These are phyloP conservation scores for Tylopilus vinaceipallidus DNA, from an alignment of 768 basidiomycete genomes.

Conservation along the genomic window DNA sequence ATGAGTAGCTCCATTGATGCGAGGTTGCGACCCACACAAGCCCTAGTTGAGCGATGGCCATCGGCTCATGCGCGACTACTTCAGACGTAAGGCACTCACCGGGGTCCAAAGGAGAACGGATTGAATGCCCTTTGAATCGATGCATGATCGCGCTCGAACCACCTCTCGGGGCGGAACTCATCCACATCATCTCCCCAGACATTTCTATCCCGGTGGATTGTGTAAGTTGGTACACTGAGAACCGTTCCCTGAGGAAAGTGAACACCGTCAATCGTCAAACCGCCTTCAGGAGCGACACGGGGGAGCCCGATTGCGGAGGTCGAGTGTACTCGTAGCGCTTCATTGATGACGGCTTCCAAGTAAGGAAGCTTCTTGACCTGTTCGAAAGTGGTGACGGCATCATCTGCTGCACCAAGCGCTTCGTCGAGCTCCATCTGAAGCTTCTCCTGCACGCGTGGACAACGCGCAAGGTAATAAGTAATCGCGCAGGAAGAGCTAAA, in stretches of 20 bases:
- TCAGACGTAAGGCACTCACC: slow-evolving; percentile 36
- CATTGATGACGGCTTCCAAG: slow-evolving; percentile 85
- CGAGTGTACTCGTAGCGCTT: slow-evolving; percentile 80
- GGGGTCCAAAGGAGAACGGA: slow-evolving; percentile 81
- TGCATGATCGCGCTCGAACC: slow-evolving; percentile 69
- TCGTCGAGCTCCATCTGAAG: slow-evolving; percentile 75
- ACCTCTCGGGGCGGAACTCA: slow-evolving; percentile 77
- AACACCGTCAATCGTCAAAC: slow-evolving; percentile 51
- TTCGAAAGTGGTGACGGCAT: slow-evolving; percentile 58
- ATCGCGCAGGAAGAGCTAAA: slow-evolving; percentile 86
- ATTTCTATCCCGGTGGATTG: slow-evolving; percentile 69
- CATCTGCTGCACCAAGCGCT: slow-evolving; percentile 55
- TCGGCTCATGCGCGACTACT: background rate
- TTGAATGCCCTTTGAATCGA: slow-evolving; percentile 74
- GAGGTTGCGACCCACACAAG: slow-evolving; percentile 82
- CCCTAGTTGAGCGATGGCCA: slow-evolving; percentile 38
- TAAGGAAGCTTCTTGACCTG: slow-evolving; percentile 74
- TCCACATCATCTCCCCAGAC: slow-evolving; percentile 83
- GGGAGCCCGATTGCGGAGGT: slow-evolving; percentile 84
- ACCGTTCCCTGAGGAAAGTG: slow-evolving; percentile 74
- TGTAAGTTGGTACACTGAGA: slow-evolving; percentile 78
- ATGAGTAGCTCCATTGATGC: slow-evolving; percentile 77
- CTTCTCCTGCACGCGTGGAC: slow-evolving; percentile 62
- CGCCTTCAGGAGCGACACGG: slow-evolving; percentile 71
- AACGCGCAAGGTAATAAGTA: slow-evolving; percentile 74